phyloP scores from a whole-genome alignment of 164 flowering plant species.

The Litsea cubeba region DNA sequence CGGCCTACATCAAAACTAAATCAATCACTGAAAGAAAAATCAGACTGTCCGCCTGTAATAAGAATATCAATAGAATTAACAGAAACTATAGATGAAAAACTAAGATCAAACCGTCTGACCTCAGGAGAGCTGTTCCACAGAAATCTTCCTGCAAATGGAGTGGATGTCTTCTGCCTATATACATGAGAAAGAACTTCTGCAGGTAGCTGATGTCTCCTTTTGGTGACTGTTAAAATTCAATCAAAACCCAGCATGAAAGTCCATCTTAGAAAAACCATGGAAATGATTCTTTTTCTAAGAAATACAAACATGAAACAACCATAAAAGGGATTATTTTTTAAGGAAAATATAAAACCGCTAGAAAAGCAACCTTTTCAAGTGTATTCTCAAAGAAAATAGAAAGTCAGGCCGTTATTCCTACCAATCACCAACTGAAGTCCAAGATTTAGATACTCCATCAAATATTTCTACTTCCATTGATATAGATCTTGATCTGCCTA shows the following conservation, averaged over 20 bases:
- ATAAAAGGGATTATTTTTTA: too few species aligned
- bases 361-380: too few species aligned
- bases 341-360: too few species aligned
- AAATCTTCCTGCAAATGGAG: conserved; percentile 97
- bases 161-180: conserved; percentile 80
- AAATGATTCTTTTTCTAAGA: not conserved
- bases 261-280: not conserved
- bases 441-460: too few species aligned
- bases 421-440: too few species aligned
- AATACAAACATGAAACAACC: not conserved
- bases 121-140: conserved; percentile 93
- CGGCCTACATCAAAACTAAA: not conserved
- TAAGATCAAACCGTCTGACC: conserved; percentile 32
- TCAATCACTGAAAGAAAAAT: not conserved
- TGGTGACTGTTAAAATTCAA: conserved; percentile 54
- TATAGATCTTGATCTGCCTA: too few species aligned
- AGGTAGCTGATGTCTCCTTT: conserved; percentile 95
- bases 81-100: not conserved
- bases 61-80: not conserved
- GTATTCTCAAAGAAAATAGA: too few species aligned
- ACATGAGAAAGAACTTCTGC: conserved; percentile 90
- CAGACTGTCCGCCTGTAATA: not conserved
- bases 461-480: too few species aligned
- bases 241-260: not conserved
- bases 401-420: too few species aligned